Conservation (phyloP, 2,329 filamentous ascomycete genomes). For the Niveomyces coronatus region DNA sequence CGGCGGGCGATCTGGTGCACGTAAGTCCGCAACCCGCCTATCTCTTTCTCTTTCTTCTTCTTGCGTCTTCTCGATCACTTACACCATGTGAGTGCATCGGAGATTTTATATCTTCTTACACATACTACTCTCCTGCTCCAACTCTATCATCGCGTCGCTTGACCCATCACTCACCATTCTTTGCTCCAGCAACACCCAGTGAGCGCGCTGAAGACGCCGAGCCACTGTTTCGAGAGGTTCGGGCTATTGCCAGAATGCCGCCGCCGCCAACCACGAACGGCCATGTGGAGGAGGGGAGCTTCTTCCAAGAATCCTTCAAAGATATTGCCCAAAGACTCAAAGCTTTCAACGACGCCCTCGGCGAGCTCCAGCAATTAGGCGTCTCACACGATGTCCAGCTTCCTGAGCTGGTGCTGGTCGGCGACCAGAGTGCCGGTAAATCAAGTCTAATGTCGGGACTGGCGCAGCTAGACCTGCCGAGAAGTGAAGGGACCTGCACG, state of each 20-base stretch:
- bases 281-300: constrained; percentile 26
- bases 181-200: constrained; percentile 30
- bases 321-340: constrained; percentile 55
- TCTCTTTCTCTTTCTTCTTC: constrained; percentile 1
- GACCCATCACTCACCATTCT: too few species aligned
- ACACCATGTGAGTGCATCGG: too few species aligned
- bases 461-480: constrained; percentile 60
- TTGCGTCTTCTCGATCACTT: not conserved
- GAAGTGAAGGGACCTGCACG: constrained; percentile 65
- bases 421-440: constrained; percentile 79
- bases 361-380: constrained; percentile 59
- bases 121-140: not conserved
- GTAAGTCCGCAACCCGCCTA: constrained; percentile 19
- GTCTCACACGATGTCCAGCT: constrained; percentile 62
- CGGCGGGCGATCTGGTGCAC: constrained; percentile 27
- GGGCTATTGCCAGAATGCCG: constrained; percentile 17
- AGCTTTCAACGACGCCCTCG: constrained; percentile 53
- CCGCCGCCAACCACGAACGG: constrained; percentile 16
- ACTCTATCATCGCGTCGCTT: not conserved
- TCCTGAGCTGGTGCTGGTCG: constrained; percentile 72
- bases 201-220: constrained; percentile 24
- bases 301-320: constrained; percentile 33
- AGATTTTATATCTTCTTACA: not conserved
- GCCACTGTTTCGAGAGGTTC: constrained; percentile 28
- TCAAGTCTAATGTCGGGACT: constrained; percentile 58